A percentile compares a stretch with the other conserved stretches of the same genome.
Conservation (phyloP, 75 land plant species). For the Selaginella tamariscina region DNA sequence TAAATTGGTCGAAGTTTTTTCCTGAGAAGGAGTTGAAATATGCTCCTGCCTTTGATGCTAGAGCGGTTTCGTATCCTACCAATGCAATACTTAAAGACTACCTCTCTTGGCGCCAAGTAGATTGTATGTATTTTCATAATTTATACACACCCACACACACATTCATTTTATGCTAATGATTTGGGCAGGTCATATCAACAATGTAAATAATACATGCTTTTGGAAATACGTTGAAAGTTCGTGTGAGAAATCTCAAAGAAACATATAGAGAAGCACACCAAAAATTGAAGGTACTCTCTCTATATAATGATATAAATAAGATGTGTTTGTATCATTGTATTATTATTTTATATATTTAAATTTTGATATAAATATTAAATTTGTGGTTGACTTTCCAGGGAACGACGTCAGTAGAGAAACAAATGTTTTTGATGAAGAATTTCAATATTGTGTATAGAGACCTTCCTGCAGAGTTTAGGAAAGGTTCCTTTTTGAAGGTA, state of each 20-base stretch:
- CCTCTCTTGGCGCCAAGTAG: constrained; percentile 94
- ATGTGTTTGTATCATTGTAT: not conserved
- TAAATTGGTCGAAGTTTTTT: constrained; percentile 72
- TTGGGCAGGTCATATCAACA: constrained; percentile 79
- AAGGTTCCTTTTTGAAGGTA: not conserved
- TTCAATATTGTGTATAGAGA: not conserved
- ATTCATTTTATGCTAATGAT: constrained; percentile 10
- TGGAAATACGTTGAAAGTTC: constrained; percentile 78
- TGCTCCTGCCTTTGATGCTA: constrained; percentile 83
- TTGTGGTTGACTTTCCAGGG: not conserved
- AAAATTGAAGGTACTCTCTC: constrained; percentile 42
- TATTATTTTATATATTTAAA: not conserved
- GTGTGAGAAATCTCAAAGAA: constrained; percentile 51
- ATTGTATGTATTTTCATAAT: constrained; percentile 41
- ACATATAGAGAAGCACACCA: constrained; percentile 71
- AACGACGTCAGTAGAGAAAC: not conserved
- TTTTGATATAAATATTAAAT: not conserved
- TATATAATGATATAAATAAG: not conserved
- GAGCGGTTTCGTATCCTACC: constrained; percentile 76
- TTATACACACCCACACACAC: not conserved
- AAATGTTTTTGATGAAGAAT: not conserved
- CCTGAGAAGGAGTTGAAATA: constrained; percentile 55
- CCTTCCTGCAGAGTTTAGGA: not conserved
- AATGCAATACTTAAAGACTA: constrained; percentile 54
- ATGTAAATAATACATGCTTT: constrained; percentile 92